Conservation (phyloP, 495 filamentous ascomycete species). For the Talaromyces wortmannii region DNA sequence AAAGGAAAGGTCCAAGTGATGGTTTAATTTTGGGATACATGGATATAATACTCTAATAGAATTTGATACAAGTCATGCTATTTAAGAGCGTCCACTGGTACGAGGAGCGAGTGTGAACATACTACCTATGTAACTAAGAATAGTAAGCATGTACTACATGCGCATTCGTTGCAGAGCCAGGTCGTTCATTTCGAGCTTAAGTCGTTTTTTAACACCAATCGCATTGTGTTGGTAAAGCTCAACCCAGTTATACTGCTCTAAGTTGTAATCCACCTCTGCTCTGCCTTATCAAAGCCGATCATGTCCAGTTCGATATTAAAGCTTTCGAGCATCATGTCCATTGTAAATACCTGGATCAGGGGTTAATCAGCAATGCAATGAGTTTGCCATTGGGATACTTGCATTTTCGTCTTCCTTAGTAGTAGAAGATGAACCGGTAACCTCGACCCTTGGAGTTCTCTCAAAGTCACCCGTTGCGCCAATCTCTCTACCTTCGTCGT, state of each 20-base stretch:
- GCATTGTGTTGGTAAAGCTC: not conserved
- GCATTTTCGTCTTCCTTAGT: constrained; percentile 31
- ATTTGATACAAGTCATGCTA: too few relatives aligned
- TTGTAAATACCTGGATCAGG: constrained; percentile 50
- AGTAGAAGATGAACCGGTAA: constrained; percentile 14
- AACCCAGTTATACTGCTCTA: not conserved
- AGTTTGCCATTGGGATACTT: constrained; percentile 5
- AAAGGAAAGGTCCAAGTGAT: too few relatives aligned
- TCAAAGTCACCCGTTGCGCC: not conserved
- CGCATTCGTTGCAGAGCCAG: too few relatives aligned
- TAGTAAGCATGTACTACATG: too few relatives aligned
- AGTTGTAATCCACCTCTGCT: constrained; percentile 41
- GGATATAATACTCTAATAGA: too few relatives aligned
- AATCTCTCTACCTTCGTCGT: not conserved
- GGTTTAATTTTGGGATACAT: too few relatives aligned
- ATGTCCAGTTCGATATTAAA: constrained; percentile 56
- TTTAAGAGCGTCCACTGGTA: too few relatives aligned
- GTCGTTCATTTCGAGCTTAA: too few relatives aligned
- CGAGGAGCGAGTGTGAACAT: too few relatives aligned
- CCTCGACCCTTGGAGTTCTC: constrained; percentile 6
- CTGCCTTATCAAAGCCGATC: constrained; percentile 54
- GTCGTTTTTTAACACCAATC: too few relatives aligned
- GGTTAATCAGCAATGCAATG: constrained; percentile 12
- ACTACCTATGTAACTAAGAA: too few relatives aligned
- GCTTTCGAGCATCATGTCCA: constrained; percentile 65